These are phyloP conservation scores for Ophiocordyceps camponoti-leonardi DNA, from an alignment of 2,329 filamentous ascomycete species.

Conservation along the genomic window DNA sequence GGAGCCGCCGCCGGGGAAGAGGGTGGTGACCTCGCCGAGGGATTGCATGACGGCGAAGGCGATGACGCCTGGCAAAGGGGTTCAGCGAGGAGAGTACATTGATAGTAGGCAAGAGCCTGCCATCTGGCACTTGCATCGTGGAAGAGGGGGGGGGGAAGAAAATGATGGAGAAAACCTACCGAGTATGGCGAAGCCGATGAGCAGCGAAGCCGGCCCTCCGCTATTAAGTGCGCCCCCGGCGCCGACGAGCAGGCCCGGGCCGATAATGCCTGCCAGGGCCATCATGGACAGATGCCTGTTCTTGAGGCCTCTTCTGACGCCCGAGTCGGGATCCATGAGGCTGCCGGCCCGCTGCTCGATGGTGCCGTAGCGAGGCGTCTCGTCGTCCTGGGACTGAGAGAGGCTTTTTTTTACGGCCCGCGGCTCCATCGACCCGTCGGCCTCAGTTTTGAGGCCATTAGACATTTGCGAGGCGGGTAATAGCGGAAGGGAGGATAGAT, in stretches of 20 bases:
- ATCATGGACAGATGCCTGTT: conserved; percentile 51
- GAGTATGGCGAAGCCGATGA: conserved; percentile 59
- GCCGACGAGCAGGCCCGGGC: conserved; percentile 56
- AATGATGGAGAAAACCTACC: conserved; percentile 14
- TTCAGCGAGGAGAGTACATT: neutral
- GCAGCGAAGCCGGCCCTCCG: conserved; percentile 52
- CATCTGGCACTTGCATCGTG: too few relatives aligned
- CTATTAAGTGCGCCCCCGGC: conserved; percentile 50
- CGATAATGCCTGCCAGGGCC: conserved; percentile 44
- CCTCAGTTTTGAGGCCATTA: neutral
- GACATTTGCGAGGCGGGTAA: conserved; percentile 1
- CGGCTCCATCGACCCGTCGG: conserved; percentile 1
- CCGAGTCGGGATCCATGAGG: conserved; percentile 39
- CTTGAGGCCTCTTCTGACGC: conserved; percentile 53
- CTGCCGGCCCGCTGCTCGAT: conserved; percentile 15
- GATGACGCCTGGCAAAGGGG: conserved; percentile 29
- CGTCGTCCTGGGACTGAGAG: conserved; percentile 3
- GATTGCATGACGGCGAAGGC: conserved; percentile 55
- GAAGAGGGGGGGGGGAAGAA: neutral
- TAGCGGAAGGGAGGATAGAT: too few relatives aligned
- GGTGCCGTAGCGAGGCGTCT: conserved; percentile 6
- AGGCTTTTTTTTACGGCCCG: neutral
- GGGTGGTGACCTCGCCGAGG: conserved; percentile 55
- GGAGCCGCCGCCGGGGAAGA: conserved; percentile 54
- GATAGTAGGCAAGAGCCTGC: neutral